phyloP scores from a whole-genome alignment of 306 rosid species.

The Cucurbita ficifolia region DNA sequence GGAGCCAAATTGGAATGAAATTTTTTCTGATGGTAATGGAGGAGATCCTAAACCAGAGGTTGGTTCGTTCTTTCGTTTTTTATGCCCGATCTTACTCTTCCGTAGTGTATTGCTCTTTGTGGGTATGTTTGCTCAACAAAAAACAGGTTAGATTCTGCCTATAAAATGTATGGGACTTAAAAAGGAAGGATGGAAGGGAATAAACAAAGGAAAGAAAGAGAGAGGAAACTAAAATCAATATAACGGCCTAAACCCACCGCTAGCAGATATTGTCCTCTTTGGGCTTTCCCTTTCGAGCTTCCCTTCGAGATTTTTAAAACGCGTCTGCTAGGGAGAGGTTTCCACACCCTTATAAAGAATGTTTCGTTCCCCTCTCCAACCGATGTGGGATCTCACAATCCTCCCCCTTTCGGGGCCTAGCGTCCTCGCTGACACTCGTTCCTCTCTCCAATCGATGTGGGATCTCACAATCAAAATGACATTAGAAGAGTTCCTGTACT shows the following conservation, averaged over 20 bases:
- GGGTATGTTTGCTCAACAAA: neutral
- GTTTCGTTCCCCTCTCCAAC: too few species aligned
- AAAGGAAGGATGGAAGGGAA: neutral
- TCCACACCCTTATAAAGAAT: too few species aligned
- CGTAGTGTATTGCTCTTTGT: neutral
- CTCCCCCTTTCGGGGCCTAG: too few species aligned
- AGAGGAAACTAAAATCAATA: too few species aligned
- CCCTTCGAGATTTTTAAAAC: too few species aligned
- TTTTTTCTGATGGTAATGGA: constrained; percentile 34
- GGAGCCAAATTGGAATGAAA: constrained; percentile 62
- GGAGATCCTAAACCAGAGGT: constrained; percentile 48
- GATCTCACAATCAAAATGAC: neutral
- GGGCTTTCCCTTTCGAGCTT: too few species aligned
- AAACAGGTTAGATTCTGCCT: neutral
- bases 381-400: too few species aligned
- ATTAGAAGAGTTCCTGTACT: neutral
- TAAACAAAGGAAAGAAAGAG: neutral
- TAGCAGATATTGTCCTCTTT: too few species aligned
- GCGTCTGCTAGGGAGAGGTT: too few species aligned
- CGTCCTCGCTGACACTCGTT: too few species aligned
- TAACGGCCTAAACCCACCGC: too few species aligned
- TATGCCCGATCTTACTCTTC: neutral
- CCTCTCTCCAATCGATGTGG: too few species aligned
- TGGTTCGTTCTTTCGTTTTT: constrained; percentile 14
- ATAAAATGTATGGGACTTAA: neutral